Evolutionary conservation across 1,139 yeast species (phyloP).

Genomic region (Yamadazyma trypodendri): DNA sequence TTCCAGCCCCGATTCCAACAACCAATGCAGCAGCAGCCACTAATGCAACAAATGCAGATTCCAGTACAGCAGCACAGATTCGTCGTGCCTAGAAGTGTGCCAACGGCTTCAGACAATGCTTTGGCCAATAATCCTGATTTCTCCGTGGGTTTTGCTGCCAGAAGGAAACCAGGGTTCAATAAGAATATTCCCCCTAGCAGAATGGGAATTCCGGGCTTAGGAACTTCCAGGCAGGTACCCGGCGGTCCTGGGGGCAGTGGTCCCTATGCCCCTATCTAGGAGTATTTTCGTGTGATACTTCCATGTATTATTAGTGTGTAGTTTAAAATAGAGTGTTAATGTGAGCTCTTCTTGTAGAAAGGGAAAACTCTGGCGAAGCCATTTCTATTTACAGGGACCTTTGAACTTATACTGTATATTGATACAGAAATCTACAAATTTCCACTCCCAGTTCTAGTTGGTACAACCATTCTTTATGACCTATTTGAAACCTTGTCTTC

Average conservation of each 20-base stretch:
- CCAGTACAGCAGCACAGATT: slow-evolving; percentile 11
- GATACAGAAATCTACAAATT: too few relatives aligned
- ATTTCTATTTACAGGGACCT: too few relatives aligned
- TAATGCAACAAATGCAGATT: background rate
- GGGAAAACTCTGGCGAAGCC: too few relatives aligned
- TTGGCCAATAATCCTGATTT: slow-evolving; percentile 56
- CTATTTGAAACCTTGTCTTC: too few relatives aligned
- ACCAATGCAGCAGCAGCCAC: background rate
- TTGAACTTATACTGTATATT: too few relatives aligned
- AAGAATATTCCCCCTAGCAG: slow-evolving; percentile 13
- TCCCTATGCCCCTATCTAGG: slow-evolving; percentile 18
- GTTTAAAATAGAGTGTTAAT: too few relatives aligned
- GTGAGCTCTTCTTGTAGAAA: too few relatives aligned
- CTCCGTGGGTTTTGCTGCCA: slow-evolving; percentile 27
- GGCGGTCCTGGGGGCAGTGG: slow-evolving; percentile 14
- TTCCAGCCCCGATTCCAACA: slow-evolving; percentile 16
- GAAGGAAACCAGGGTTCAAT: slow-evolving; percentile 19
- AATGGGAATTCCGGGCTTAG: slow-evolving; percentile 13
- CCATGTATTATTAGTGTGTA: too few relatives aligned
- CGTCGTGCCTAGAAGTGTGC: slow-evolving; percentile 10
- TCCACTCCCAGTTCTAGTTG: too few relatives aligned
- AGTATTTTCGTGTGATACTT: too few relatives aligned
- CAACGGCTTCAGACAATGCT: slow-evolving; percentile 48
- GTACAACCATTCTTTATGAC: too few relatives aligned
- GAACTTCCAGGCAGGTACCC: slow-evolving; percentile 10